Conservation (phyloP, 2,329 filamentous ascomycete species). For the Xylariaceae sp. region DNA sequence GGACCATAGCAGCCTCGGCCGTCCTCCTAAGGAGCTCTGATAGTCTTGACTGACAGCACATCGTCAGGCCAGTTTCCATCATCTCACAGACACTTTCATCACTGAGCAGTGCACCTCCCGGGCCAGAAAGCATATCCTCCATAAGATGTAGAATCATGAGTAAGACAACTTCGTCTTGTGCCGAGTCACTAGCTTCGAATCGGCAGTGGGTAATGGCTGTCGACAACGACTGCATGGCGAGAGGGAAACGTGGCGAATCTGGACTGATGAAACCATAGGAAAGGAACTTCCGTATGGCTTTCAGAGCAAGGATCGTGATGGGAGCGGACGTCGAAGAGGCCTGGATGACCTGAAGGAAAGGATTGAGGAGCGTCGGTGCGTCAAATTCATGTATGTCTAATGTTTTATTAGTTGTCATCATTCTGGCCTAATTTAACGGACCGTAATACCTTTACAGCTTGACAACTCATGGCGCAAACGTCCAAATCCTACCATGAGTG, state of each 20-base stretch:
- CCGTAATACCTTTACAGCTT: constrained; percentile 73
- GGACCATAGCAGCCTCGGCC: constrained; percentile 96
- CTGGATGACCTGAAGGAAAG: constrained; percentile 95
- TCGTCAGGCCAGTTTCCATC: constrained; percentile 97
- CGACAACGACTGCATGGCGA: constrained; percentile 93
- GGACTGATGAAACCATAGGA: constrained; percentile 90
- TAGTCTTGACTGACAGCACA: constrained; percentile 92
- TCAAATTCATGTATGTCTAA: constrained; percentile 87
- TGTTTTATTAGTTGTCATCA: constrained; percentile 35
- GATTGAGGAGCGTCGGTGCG: constrained; percentile 85
- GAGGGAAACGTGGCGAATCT: constrained; percentile 82
- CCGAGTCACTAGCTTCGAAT: constrained; percentile 94
- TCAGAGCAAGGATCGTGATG: constrained; percentile 92
- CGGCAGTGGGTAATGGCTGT: constrained; percentile 96
- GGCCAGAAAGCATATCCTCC: constrained; percentile 97
- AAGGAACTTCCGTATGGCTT: constrained; percentile 95
- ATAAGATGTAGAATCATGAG: constrained; percentile 94
- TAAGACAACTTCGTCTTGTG: constrained; percentile 93
- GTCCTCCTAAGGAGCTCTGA: constrained; percentile 90
- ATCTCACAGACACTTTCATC: constrained; percentile 99
- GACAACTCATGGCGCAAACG: constrained; percentile 87
- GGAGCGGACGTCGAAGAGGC: constrained; percentile 95
- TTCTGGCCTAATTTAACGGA: neutral
- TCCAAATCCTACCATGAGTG: constrained; percentile 93
- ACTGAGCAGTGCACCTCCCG: constrained; percentile 89